Base-by-base conservation (phyloP, 192 early-diverging fungal species). In the Coemansia sp. region DNA sequence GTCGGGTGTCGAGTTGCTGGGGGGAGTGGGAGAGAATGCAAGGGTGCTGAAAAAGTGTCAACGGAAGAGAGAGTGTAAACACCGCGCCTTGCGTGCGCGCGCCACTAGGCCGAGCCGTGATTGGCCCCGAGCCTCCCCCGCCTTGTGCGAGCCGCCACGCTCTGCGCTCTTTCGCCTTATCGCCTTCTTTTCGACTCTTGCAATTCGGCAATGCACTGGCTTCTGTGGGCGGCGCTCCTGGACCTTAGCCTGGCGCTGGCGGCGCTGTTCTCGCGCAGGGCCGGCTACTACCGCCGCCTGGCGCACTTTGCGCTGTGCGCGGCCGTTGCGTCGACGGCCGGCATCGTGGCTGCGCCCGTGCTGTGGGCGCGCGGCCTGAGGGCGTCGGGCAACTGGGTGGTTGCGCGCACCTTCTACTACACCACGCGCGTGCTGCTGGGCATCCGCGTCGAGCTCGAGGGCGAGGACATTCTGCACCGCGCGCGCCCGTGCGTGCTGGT, bases 401-500 rank as follows among this genome's bases (percentile, higher is more conserved):
- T 87, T 3, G 84, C 78, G 1, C 75, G 84, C 21, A 50, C 81
- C 7, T 86, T 87, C 52, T 67, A 77, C 59, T 60, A 55, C 44
- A 31, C 82, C 3, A 72, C 79, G 17, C 64, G 76, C 7, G 48
- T 56, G 15, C 50, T 83, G 26, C 75, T 82, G 39, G 87, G 86
- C 20, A 58, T 93, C 49, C 49, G 61, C 0, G 76, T 82, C 36
- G 79, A 70, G 50, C 70, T 91, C 22, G 81, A 85, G 35, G 82
- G 81, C 29, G 75, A 82, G 53, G 82, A 87, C 48, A 60, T 84
- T 32, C 39, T 78, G 38, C 31, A 62, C 4, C 29, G 58, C 19
- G 67, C 55, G 0, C 38, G 46, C 8, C 89, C 91, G n/a, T 83
- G 82, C 28, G 81, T 93, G 27, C 72, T 84, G 46, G 79, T 88